A percentile compares a stretch with the other conserved stretches of the same genome.
Conservation (phyloP, 495 filamentous ascomycete species). For the Cladorrhinum samala region DNA sequence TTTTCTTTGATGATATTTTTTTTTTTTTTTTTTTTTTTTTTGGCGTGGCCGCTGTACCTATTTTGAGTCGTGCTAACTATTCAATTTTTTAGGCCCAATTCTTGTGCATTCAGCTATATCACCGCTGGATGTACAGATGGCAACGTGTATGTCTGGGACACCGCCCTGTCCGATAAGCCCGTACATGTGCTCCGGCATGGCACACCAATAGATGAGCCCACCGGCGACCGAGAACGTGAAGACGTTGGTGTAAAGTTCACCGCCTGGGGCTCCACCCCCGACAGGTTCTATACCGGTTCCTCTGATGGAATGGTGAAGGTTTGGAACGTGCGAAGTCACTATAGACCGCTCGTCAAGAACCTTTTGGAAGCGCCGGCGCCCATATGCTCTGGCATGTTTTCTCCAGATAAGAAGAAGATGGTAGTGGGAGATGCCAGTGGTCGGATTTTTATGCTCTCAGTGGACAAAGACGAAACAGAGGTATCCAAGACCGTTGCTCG, state of each 20-base stretch:
- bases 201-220: slow-evolving; percentile 55
- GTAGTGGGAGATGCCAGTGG: slow-evolving; percentile 73
- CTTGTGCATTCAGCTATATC: slow-evolving; percentile 48
- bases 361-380: slow-evolving; percentile 44
- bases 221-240: slow-evolving; percentile 54
- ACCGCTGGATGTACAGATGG: slow-evolving; percentile 83
- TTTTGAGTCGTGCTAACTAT: too few relatives aligned
- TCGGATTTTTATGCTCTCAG: slow-evolving; percentile 59
- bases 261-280: slow-evolving; percentile 64
- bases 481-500: slow-evolving; percentile 22
- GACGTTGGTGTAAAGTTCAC: slow-evolving; percentile 80
- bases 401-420: slow-evolving; percentile 61
- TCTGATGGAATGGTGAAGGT: slow-evolving; percentile 82
- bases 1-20: not conserved
- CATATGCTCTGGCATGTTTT: slow-evolving; percentile 64
- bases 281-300: slow-evolving; percentile 80
- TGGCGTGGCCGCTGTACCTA: too few relatives aligned
- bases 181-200: slow-evolving; percentile 69
- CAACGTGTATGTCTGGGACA: slow-evolving; percentile 80
- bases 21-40: slow-evolving; percentile 33
- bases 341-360: slow-evolving; percentile 58
- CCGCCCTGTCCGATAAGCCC: slow-evolving; percentile 46
- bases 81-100: slow-evolving; percentile 36
- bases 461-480: slow-evolving; percentile 35
- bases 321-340: slow-evolving; percentile 63